Percentiles rank a stretch among this genome's conserved stretches.
Conservation (phyloP, 192 early-diverging fungal genomes). For the Oehlia diaphana region DNA sequence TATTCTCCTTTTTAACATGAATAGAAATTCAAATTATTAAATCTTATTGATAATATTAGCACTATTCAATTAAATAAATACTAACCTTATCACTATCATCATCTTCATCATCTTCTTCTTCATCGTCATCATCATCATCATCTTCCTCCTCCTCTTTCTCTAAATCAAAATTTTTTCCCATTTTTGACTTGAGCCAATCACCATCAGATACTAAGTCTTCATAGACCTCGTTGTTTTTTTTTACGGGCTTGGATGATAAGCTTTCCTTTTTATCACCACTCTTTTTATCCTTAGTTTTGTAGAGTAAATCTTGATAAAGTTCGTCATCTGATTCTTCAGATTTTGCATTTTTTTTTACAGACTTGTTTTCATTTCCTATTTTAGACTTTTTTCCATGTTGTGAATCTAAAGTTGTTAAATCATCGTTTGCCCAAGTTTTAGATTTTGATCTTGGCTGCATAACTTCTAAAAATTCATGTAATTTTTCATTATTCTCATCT, state of each 20-base stretch:
- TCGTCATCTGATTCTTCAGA: slow-evolving; percentile 75
- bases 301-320: slow-evolving; percentile 70
- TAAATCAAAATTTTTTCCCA: slow-evolving; percentile 46
- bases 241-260: slow-evolving; percentile 44
- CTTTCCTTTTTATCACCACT: slow-evolving; percentile 42
- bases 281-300: slow-evolving; percentile 41
- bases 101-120: slow-evolving; percentile 28
- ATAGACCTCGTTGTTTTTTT: slow-evolving; percentile 60
- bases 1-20: too few species aligned
- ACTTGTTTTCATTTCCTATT: slow-evolving; percentile 49
- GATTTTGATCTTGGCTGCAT: slow-evolving; percentile 79
- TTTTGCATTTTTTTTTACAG: slow-evolving; percentile 43
- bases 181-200: slow-evolving; percentile 68
- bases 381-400: slow-evolving; percentile 57
- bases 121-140: slow-evolving; percentile 29
- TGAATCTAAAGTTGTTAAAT: slow-evolving; percentile 53
- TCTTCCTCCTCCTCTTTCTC: slow-evolving; percentile 28
- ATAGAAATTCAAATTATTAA: not conserved
- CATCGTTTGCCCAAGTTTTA: slow-evolving; percentile 93
- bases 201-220: slow-evolving; percentile 53
- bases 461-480: slow-evolving; percentile 88
- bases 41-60: not conserved
- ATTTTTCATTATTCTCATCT: slow-evolving; percentile 75
- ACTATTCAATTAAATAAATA: not conserved
- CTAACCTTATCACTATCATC: slow-evolving; percentile 22